A percentile compares a stretch with the other conserved stretches of the same genome.
These are phyloP conservation scores for Mycogone perniciosa DNA, from an alignment of 2,329 filamentous ascomycete genomes.

Conservation along the genomic window DNA sequence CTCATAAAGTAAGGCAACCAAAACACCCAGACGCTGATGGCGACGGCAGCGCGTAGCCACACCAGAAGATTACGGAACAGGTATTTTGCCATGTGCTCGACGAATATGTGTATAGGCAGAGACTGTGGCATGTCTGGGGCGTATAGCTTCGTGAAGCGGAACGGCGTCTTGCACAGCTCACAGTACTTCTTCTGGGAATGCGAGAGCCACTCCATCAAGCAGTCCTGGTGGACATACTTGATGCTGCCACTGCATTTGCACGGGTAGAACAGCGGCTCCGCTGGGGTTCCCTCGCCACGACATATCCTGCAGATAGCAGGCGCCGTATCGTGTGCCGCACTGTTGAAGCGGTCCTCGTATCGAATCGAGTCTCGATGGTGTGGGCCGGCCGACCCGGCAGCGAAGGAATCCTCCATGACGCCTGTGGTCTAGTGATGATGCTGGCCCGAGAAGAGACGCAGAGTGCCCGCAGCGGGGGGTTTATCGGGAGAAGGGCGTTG, in stretches of 20 bases:
- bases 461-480: conserved; percentile 6
- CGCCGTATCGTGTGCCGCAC: conserved; percentile 23
- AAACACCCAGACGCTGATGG: conserved; percentile 80
- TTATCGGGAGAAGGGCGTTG: conserved; percentile 5
- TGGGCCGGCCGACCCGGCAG: conserved; percentile 12
- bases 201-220: conserved; percentile 96
- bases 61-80: conserved; percentile 63
- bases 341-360: conserved; percentile 1
- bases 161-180: conserved; percentile 97
- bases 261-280: conserved; percentile 90
- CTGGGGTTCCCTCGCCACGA: conserved; percentile 72
- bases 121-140: conserved; percentile 84
- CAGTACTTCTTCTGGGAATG: conserved; percentile 99
- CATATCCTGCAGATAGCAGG: conserved; percentile 95
- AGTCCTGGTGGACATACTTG: conserved; percentile 96
- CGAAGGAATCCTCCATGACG: conserved; percentile 8
- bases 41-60: conserved; percentile 72
- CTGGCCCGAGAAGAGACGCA: background rate
- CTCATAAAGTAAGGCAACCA: conserved; percentile 88
- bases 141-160: conserved; percentile 97
- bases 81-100: conserved; percentile 71
- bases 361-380: conserved; percentile 7
- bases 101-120: conserved; percentile 74
- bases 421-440: background rate
- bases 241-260: conserved; percentile 99